These are phyloP conservation scores for Flaveria sonorensis DNA, from an alignment of 129 eudicot genomes.

Conservation along the genomic window DNA sequence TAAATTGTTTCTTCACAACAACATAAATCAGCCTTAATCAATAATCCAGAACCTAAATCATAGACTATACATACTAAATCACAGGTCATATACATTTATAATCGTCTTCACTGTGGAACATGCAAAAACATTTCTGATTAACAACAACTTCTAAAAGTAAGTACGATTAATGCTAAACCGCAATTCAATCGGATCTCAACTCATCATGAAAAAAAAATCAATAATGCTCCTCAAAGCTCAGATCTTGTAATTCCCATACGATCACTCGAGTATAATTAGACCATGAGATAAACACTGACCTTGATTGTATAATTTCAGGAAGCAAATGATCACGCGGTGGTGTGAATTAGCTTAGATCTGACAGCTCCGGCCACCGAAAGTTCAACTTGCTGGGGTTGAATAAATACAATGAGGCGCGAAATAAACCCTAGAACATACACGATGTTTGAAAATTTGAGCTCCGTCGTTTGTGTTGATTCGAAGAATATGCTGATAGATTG, in stretches of 20 bases:
- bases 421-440: slow-evolving; percentile 36
- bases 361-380: slow-evolving; percentile 28
- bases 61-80: slow-evolving; percentile 6
- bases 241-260: slow-evolving; percentile 29
- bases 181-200: slow-evolving; percentile 33
- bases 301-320: slow-evolving; percentile 24
- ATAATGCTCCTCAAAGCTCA: slow-evolving; percentile 27
- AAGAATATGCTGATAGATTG: slow-evolving; percentile 33
- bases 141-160: not conserved
- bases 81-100: slow-evolving; percentile 4
- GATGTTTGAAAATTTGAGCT: not conserved
- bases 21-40: slow-evolving; percentile 24
- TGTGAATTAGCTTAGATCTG: slow-evolving; percentile 34
- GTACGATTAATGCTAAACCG: slow-evolving; percentile 2
- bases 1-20: slow-evolving; percentile 1
- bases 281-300: slow-evolving; percentile 23
- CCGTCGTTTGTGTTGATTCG: slow-evolving; percentile 12
- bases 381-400: slow-evolving; percentile 27
- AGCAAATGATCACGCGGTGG: not conserved
- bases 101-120: not conserved
- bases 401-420: slow-evolving; percentile 24
- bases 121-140: not conserved
- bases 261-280: slow-evolving; percentile 5
- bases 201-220: not conserved
- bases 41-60: slow-evolving; percentile 13